Percentiles rank a stretch among this genome's conserved stretches.
Conservation (phyloP, 176 grass and related monocot genomes). For the Eremochloa ophiuroides region DNA sequence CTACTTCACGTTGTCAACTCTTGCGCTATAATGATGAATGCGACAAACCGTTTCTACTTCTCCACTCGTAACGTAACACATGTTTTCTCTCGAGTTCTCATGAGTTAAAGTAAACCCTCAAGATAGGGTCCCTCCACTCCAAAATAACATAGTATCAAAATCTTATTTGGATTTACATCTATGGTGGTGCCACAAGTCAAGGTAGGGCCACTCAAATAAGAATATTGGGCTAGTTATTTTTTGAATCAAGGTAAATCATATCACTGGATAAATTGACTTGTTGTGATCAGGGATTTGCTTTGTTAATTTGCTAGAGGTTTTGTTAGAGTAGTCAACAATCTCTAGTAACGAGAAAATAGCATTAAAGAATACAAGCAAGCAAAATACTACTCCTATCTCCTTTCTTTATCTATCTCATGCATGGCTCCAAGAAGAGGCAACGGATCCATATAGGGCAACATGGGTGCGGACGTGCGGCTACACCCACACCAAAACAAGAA, state of each 20-base stretch:
- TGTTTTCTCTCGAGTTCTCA: background rate
- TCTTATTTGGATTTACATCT: background rate
- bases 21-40: background rate
- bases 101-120: background rate
- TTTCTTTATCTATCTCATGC: background rate
- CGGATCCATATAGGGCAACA: background rate
- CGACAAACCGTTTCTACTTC: background rate
- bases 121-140: background rate
- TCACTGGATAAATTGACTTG: background rate
- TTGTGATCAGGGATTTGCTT: background rate
- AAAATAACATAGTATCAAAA: background rate
- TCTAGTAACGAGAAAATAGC: background rate
- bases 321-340: background rate
- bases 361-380: background rate
- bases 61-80: background rate
- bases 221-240: background rate
- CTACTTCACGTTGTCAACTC: background rate
- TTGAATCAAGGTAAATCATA: background rate
- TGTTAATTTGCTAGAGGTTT: background rate
- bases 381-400: background rate
- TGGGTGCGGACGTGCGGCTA: background rate
- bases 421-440: background rate
- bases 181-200: background rate
- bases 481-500: background rate
- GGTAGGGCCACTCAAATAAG: background rate